phyloP scores from a whole-genome alignment of 169 alveolate species.

The Cryptosporidium felis region DNA sequence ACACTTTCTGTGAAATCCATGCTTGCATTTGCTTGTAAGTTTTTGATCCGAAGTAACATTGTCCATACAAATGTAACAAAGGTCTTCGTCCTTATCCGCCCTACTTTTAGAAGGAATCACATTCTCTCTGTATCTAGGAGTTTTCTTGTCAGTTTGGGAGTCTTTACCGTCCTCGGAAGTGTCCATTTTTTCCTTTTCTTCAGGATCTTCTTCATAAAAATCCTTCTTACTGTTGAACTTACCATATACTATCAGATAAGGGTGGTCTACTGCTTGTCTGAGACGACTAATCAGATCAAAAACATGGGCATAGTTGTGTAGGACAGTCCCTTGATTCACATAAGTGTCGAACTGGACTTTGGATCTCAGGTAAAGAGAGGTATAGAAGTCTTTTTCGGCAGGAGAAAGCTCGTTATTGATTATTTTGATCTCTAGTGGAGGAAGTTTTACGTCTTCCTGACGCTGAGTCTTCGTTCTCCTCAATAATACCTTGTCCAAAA shows the following conservation, averaged over 20 bases:
- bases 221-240: constrained; percentile 61
- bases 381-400: constrained; percentile 85
- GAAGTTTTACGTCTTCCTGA: constrained; percentile 84
- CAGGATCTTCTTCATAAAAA: neutral
- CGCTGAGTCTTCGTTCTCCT: constrained; percentile 88
- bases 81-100: constrained; percentile 39
- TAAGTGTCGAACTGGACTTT: constrained; percentile 77
- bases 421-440: constrained; percentile 82
- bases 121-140: neutral
- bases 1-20: constrained; percentile 84
- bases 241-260: constrained; percentile 87
- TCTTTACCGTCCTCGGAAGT: neutral
- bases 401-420: constrained; percentile 81
- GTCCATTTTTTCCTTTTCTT: neutral
- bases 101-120: constrained; percentile 66
- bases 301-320: constrained; percentile 90
- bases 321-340: constrained; percentile 83
- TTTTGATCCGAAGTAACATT: constrained; percentile 75
- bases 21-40: constrained; percentile 80
- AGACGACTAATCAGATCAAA: constrained; percentile 87
- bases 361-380: constrained; percentile 80
- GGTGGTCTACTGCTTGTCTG: constrained; percentile 92
- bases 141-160: neutral
- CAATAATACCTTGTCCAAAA: constrained; percentile 75
- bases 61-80: constrained; percentile 69